Evolutionary conservation across 2,329 filamentous ascomycete genomes (phyloP).

Genomic region (Aspergillus brasiliensis): DNA sequence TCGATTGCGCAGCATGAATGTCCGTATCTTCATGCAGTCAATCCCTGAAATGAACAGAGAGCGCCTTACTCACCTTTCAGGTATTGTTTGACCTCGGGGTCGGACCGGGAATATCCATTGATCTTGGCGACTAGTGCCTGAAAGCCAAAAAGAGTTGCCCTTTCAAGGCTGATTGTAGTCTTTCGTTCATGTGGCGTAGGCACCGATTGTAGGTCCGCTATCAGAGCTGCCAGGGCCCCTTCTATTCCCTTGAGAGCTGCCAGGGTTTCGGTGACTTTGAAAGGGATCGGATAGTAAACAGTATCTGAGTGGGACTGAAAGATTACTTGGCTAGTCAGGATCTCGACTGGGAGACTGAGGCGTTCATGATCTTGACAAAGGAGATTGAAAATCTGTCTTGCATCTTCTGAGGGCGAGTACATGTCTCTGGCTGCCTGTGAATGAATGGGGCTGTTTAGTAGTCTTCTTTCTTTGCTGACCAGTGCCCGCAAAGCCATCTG

Average conservation of each 20-base stretch:
- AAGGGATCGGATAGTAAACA: conserved; percentile 1
- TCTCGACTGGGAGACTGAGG: not conserved
- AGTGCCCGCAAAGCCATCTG: not conserved
- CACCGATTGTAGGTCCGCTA: not conserved
- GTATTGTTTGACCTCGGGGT: not conserved
- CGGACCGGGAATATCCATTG: not conserved
- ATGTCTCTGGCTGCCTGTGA: not conserved
- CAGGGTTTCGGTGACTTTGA: conserved; percentile 6
- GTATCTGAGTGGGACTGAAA: not conserved
- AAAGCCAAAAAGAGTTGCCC: not conserved
- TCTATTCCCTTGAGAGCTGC: conserved; percentile 4
- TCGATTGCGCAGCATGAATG: not conserved
- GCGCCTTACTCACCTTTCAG: not conserved
- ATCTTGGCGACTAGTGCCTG: not conserved
- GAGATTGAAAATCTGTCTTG: not conserved
- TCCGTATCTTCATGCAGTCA: not conserved
- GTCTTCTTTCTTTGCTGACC: not conserved
- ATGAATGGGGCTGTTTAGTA: not conserved
- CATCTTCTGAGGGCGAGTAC: not conserved
- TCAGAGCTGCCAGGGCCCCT: not conserved
- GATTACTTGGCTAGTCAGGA: not conserved
- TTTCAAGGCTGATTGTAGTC: not conserved
- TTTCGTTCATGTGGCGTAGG: not conserved
- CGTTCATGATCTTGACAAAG: not conserved
- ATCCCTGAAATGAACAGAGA: too few relatives aligned